phyloP scores from a whole-genome alignment of 2,329 filamentous ascomycete species.

The Aspergillus fructus region DNA sequence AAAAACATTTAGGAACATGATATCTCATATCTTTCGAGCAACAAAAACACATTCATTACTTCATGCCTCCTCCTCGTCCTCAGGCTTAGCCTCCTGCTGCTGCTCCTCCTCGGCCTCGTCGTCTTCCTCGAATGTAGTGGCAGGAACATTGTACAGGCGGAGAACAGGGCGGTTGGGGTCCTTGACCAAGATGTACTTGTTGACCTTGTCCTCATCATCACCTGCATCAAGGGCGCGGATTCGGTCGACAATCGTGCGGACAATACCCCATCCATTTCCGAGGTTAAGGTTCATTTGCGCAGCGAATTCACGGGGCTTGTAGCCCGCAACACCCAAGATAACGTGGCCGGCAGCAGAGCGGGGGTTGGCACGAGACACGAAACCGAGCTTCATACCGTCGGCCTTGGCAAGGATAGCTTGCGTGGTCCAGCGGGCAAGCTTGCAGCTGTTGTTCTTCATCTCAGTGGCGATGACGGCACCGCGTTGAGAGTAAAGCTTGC shows the following conservation, averaged over 20 bases:
- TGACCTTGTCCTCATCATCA: conserved; percentile 42
- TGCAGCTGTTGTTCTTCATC: conserved; percentile 99
- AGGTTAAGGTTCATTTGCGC: conserved; percentile 97
- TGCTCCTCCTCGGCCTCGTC: conserved; percentile 64
- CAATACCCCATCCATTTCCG: conserved; percentile 98
- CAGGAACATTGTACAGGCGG: conserved; percentile 86
- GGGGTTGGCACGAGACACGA: conserved; percentile 91
- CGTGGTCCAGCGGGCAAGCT: conserved; percentile 95
- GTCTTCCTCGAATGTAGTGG: conserved; percentile 83
- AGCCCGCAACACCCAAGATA: conserved; percentile 90
- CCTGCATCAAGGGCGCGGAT: conserved; percentile 42
- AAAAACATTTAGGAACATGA: conserved; percentile 9
- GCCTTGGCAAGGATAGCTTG: conserved; percentile 95
- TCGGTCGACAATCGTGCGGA: conserved; percentile 95
- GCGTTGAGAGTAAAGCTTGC: conserved; percentile 89
- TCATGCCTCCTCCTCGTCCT: conserved; percentile 48
- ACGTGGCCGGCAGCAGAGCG: conserved; percentile 92
- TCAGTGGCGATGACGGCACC: conserved; percentile 97
- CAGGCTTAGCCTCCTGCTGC: conserved; percentile 56
- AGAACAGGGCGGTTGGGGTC: conserved; percentile 97
- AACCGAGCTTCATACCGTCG: conserved; percentile 98
- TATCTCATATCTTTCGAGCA: conserved; percentile 20
- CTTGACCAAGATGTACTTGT: conserved; percentile 62
- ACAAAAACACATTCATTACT: conserved; percentile 6
- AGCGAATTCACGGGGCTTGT: conserved; percentile 97